A percentile compares a stretch with the other conserved stretches of the same genome.
These are phyloP conservation scores for Neurospora sublineolata DNA, from an alignment of 495 filamentous ascomycete species.

Conservation along the genomic window DNA sequence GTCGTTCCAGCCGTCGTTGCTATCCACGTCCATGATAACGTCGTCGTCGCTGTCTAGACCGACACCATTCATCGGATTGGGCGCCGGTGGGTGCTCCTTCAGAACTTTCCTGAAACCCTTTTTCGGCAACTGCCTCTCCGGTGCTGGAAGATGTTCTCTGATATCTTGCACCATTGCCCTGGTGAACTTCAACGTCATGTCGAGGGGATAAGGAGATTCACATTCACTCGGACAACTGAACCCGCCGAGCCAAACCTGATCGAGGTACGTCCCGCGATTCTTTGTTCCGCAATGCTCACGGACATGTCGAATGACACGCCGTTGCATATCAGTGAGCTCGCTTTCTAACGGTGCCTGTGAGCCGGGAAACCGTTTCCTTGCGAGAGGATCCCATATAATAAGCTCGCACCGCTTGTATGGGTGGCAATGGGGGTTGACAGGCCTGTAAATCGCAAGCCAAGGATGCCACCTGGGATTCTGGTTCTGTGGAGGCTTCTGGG, in stretches of 20 bases:
- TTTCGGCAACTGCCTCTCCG: slow-evolving; percentile 7
- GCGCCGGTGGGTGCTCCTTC: neutral
- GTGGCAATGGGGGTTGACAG: slow-evolving; percentile 14
- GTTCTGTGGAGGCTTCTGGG: slow-evolving; percentile 5
- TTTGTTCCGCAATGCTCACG: slow-evolving; percentile 10
- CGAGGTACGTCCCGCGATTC: slow-evolving; percentile 16
- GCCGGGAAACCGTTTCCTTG: slow-evolving; percentile 8
- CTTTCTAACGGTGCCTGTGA: slow-evolving; percentile 1
- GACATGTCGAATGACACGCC: slow-evolving; percentile 23
- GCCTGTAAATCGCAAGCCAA: slow-evolving; percentile 32
- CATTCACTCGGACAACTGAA: slow-evolving; percentile 8
- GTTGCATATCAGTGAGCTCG: slow-evolving; percentile 31
- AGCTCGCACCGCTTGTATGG: slow-evolving; percentile 20
- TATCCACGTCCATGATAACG: slow-evolving; percentile 8
- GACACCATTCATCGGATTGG: neutral
- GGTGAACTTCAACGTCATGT: slow-evolving; percentile 15
- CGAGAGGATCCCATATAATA: slow-evolving; percentile 36
- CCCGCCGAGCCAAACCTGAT: slow-evolving; percentile 30
- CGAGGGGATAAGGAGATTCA: slow-evolving; percentile 9
- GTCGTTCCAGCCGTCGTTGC: neutral
- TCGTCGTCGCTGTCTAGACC: neutral
- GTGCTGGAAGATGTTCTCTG: slow-evolving; percentile 20
- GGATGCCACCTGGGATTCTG: slow-evolving; percentile 16
- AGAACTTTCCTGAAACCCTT: slow-evolving; percentile 14
- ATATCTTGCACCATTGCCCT: slow-evolving; percentile 11